phyloP scores from a whole-genome alignment of 169 alveolate species.

The Eimeria praecox region DNA sequence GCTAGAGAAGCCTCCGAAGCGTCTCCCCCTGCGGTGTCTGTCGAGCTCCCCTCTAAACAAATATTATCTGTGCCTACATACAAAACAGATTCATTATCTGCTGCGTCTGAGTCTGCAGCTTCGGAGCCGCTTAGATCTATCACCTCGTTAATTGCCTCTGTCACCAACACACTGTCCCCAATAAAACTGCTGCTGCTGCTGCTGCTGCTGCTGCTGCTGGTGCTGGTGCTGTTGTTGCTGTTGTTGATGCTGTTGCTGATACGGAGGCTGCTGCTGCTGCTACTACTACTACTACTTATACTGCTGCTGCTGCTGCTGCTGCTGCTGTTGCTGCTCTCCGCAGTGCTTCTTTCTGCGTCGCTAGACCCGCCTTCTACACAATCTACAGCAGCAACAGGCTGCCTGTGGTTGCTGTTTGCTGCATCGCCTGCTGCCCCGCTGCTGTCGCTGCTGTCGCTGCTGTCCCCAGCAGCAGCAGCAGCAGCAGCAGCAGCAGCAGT shows the following conservation, averaged over 20 bases:
- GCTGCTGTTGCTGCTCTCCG: slow-evolving; percentile 19
- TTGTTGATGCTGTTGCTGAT: neutral
- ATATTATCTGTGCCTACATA: slow-evolving; percentile 12
- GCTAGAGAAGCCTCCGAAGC: no score
- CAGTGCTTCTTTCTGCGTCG: neutral
- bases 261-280: neutral
- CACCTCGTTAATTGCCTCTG: slow-evolving; percentile 13
- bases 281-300: no score
- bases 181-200: neutral
- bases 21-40: neutral
- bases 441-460: neutral
- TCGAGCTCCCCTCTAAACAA: neutral
- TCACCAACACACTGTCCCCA: neutral
- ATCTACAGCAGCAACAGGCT: neutral
- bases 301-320: slow-evolving; percentile 8
- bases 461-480: neutral
- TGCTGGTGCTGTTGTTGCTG: neutral
- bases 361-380: neutral
- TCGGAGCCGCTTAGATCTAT: slow-evolving; percentile 34
- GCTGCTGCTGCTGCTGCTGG: slow-evolving; percentile 28
- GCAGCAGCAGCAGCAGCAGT: slow-evolving; percentile 2
- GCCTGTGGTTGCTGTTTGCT: neutral
- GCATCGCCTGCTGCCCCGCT: slow-evolving; percentile 34
- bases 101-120: slow-evolving; percentile 26
- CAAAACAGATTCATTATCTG: neutral